Evolutionary conservation across 768 basidiomycete species (phyloP).

Genomic region (Suillus bovinus): DNA sequence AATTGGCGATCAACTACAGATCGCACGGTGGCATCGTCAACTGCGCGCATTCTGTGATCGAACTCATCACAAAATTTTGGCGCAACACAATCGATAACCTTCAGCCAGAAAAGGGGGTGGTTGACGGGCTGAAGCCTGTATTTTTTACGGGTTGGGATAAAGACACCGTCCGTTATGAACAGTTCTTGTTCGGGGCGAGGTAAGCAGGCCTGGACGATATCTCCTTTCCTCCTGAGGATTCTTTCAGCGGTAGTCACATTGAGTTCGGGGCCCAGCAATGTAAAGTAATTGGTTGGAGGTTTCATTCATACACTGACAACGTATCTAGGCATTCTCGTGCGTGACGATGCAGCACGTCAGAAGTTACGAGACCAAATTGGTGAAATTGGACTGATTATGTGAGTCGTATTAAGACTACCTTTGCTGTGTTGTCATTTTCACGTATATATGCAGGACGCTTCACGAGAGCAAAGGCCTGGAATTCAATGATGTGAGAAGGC

Average conservation of each 20-base stretch:
- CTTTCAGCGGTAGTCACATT: conserved; percentile 48
- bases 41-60: conserved; percentile 64
- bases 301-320: background rate
- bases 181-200: conserved; percentile 57
- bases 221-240: conserved; percentile 15
- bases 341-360: conserved; percentile 52
- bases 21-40: conserved; percentile 76
- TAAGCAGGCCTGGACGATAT: conserved; percentile 21
- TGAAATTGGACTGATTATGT: conserved; percentile 61
- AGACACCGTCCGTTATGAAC: conserved; percentile 45
- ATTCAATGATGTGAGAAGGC: conserved; percentile 20
- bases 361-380: conserved; percentile 54
- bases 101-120: conserved; percentile 53
- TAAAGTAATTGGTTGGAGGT: conserved; percentile 19
- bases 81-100: conserved; percentile 63
- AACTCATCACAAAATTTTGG: conserved; percentile 63
- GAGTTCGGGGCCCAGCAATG: conserved; percentile 68
- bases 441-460: conserved; percentile 22
- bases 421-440: background rate
- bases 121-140: conserved; percentile 55
- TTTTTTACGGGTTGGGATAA: conserved; percentile 54
- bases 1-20: conserved; percentile 65
- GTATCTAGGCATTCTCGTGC: conserved; percentile 63
- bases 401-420: conserved; percentile 18
- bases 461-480: conserved; percentile 35